phyloP scores from a whole-genome alignment of 371 early-diverging fungal species.

The Mucor racemosus region DNA sequence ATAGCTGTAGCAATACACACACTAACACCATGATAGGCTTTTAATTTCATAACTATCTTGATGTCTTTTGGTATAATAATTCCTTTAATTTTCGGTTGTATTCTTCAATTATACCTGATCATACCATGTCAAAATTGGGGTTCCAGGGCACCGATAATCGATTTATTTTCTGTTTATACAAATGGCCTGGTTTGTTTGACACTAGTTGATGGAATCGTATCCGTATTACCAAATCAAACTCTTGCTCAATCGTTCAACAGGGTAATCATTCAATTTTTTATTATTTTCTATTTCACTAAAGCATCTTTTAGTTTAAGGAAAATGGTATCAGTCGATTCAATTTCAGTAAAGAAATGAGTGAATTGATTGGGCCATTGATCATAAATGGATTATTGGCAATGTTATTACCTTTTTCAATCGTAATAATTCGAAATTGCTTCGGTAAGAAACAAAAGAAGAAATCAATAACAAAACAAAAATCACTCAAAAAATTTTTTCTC shows the following conservation, averaged over 20 bases:
- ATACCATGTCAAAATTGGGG: slow-evolving; percentile 20
- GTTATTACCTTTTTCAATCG: neutral
- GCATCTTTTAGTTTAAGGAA: neutral
- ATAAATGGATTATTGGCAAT: neutral
- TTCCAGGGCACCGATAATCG: slow-evolving; percentile 7
- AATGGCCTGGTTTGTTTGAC: slow-evolving; percentile 16
- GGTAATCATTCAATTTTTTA: neutral
- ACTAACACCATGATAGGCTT: neutral
- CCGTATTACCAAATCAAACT: slow-evolving; percentile 10
- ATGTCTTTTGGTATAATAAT: slow-evolving; percentile 12
- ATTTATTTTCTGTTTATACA: slow-evolving; percentile 14
- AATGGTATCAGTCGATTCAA: slow-evolving; percentile 1
- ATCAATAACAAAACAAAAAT: neutral
- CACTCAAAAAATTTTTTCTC: neutral
- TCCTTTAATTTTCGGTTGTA: slow-evolving; percentile 8
- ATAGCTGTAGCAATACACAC: neutral
- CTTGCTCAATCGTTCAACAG: neutral
- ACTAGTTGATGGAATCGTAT: neutral
- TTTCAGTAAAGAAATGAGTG: neutral
- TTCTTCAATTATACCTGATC: slow-evolving; percentile 16
- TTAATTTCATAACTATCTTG: neutral
- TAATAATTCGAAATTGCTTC: neutral
- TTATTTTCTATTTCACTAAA: neutral
- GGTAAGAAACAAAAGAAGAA: neutral
- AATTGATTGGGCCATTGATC: neutral